Conservation (phyloP, 106 monocot genomes). For the Dendrobium catenatum region DNA sequence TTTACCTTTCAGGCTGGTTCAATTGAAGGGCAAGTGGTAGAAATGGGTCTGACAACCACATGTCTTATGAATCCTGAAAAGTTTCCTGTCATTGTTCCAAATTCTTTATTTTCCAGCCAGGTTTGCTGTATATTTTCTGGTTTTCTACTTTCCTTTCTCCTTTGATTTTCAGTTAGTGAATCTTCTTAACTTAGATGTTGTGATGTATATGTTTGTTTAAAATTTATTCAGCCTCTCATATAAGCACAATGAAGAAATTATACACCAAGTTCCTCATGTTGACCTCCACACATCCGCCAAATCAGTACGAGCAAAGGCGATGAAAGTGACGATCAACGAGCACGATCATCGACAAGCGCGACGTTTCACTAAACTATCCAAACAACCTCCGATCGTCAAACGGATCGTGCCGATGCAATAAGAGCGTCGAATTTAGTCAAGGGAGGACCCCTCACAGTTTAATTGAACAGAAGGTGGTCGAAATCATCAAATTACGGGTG, state of each 20-base stretch:
- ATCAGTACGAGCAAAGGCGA: too few species aligned
- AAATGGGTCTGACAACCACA: conserved; percentile 82
- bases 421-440: too few species aligned
- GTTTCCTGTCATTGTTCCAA: conserved; percentile 86
- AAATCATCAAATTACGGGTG: too few species aligned
- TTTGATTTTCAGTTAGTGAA: background rate
- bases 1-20: conserved; percentile 64
- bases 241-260: background rate
- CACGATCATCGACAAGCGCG: too few species aligned
- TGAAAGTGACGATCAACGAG: too few species aligned
- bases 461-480: too few species aligned
- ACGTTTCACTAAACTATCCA: too few species aligned
- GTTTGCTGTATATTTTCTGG: conserved; percentile 17
- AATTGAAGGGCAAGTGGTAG: conserved; percentile 82
- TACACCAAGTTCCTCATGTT: background rate
- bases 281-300: background rate
- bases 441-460: too few species aligned
- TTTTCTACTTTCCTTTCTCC: background rate
- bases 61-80: conserved; percentile 78
- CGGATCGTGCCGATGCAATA: too few species aligned
- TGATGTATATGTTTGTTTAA: background rate
- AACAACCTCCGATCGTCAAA: too few species aligned
- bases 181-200: background rate
- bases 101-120: conserved; percentile 93
- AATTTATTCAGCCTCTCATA: background rate